Evolutionary conservation across 2,329 filamentous ascomycete species (phyloP).

Genomic region (Pseudogymnoascus verrucosus): DNA sequence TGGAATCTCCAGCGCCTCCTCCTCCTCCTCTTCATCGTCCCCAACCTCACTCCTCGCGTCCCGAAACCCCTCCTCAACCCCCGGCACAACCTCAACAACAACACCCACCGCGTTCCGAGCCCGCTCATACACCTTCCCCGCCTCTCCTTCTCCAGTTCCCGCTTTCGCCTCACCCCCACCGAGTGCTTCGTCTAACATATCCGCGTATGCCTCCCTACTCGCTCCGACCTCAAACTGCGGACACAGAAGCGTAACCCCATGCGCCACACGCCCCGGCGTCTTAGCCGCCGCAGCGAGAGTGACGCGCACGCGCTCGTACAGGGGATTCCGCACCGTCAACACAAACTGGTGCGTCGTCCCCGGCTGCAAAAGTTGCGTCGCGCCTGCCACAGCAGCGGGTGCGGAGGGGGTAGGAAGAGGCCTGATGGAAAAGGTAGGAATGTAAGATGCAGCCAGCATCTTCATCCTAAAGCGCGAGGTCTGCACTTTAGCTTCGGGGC

Average conservation of each 20-base stretch:
- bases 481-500: conserved; percentile 83
- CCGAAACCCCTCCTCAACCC: conserved; percentile 30
- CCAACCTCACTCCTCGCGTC: conserved; percentile 19
- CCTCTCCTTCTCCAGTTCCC: conserved; percentile 56
- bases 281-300: conserved; percentile 75
- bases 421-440: conserved; percentile 71
- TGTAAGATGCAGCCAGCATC: conserved; percentile 78
- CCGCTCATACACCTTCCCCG: conserved; percentile 92
- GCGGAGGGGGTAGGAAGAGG: conserved; percentile 40
- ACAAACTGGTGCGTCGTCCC: conserved; percentile 67
- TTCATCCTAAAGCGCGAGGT: conserved; percentile 90
- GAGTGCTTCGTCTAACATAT: conserved; percentile 86
- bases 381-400: conserved; percentile 27
- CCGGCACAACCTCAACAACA: conserved; percentile 78
- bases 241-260: conserved; percentile 83
- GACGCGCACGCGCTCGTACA: conserved; percentile 85
- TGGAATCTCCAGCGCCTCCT: too few species aligned
- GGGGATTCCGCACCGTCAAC: conserved; percentile 84
- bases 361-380: conserved; percentile 37
- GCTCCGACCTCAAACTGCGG: conserved; percentile 91
- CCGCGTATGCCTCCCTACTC: conserved; percentile 52
- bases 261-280: conserved; percentile 68
- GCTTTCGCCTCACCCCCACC: conserved; percentile 19
- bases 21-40: conserved; percentile 30
- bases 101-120: conserved; percentile 94